A percentile compares a stretch with the other conserved stretches of the same genome.
Conservation (phyloP, 2,329 filamentous ascomycete genomes). For the Claviceps sp. region DNA sequence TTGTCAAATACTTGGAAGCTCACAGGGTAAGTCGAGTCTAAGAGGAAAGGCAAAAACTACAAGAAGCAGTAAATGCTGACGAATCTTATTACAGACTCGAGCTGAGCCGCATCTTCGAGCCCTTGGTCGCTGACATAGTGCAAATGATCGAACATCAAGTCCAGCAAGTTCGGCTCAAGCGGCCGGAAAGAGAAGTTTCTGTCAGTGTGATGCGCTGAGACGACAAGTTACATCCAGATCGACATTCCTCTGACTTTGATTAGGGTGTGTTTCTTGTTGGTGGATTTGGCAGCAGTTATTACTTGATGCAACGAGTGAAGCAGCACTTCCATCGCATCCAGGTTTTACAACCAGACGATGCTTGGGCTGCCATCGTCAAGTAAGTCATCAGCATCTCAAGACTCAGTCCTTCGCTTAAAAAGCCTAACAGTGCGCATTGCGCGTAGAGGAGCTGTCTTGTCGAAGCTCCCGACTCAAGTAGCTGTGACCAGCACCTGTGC, state of each 20-base stretch:
- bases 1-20: slow-evolving; percentile 9
- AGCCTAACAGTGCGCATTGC: neutral
- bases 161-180: neutral
- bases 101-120: slow-evolving; percentile 9
- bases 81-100: neutral
- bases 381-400: neutral
- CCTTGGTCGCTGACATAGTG: slow-evolving; percentile 11
- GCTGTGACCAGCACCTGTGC: neutral
- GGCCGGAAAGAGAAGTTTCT: neutral
- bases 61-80: neutral
- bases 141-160: slow-evolving; percentile 9
- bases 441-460: neutral
- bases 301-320: neutral
- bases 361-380: slow-evolving; percentile 6
- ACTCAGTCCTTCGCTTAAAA: neutral
- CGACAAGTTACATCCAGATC: neutral
- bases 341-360: slow-evolving; percentile 1
- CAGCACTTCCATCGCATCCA: neutral
- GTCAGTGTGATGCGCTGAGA: neutral
- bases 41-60: neutral
- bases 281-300: slow-evolving; percentile 3
- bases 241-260: neutral
- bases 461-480: neutral
- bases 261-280: slow-evolving; percentile 4
- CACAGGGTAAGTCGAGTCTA: slow-evolving; percentile 8